Conservation (phyloP, 75 land plant genomes). For the Selaginella moellendorffii region DNA sequence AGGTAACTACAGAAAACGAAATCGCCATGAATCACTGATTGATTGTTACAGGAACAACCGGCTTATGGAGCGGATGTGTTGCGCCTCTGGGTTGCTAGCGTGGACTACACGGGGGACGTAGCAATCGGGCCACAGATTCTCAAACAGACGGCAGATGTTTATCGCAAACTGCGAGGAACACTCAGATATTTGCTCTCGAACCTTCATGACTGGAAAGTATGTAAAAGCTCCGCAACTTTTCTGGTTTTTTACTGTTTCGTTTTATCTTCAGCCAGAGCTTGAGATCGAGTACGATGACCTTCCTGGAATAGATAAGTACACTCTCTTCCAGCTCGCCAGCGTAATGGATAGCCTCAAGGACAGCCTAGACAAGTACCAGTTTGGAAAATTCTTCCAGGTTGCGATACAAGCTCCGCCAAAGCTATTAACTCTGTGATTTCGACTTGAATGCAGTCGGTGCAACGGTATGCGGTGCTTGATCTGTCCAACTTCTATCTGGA, state of each 20-base stretch:
- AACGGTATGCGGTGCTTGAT: conserved; percentile 84
- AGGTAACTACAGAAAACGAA: conserved; percentile 24
- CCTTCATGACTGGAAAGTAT: conserved; percentile 94
- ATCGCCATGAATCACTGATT: neutral
- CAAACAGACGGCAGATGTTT: conserved; percentile 87
- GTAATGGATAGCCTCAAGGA: conserved; percentile 50
- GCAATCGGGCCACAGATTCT: conserved; percentile 78
- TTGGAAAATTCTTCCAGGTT: conserved; percentile 88
- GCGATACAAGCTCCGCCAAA: neutral
- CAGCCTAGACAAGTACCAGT: conserved; percentile 69
- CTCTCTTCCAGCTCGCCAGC: conserved; percentile 75
- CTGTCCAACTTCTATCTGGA: conserved; percentile 96
- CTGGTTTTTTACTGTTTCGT: neutral
- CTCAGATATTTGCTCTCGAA: conserved; percentile 75
- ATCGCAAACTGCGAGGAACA: conserved; percentile 85
- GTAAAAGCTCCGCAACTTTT: too few species aligned
- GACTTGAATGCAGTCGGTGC: conserved; percentile 80
- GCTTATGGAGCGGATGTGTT: conserved; percentile 96
- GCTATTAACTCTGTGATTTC: neutral
- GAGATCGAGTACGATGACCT: conserved; percentile 42
- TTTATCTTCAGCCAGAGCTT: conserved; percentile 34
- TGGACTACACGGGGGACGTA: conserved; percentile 92
- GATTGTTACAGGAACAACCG: conserved; percentile 42
- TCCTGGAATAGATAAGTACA: conserved; percentile 78
- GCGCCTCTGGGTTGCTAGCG: conserved; percentile 97